These are phyloP conservation scores for Telopea speciosissima DNA, from an alignment of 177 flowering plant species.

Conservation along the genomic window DNA sequence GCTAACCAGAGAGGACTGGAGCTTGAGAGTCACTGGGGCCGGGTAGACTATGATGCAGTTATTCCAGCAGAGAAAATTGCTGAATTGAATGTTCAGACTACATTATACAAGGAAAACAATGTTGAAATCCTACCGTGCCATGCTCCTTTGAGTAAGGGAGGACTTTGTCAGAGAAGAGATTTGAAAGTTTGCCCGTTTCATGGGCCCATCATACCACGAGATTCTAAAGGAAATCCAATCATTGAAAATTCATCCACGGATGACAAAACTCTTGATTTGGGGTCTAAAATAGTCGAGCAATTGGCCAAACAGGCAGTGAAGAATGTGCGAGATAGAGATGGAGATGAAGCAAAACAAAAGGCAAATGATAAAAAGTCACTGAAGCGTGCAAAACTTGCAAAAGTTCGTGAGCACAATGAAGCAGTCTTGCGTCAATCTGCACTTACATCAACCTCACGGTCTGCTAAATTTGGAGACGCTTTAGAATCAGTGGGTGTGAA, in stretches of 20 bases:
- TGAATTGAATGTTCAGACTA: slow-evolving; percentile 61
- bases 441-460: slow-evolving; percentile 68
- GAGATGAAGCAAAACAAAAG: slow-evolving; percentile 45
- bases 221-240: slow-evolving; percentile 65
- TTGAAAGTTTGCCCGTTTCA: slow-evolving; percentile 86
- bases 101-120: slow-evolving; percentile 62
- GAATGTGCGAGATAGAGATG: slow-evolving; percentile 66
- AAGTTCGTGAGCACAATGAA: slow-evolving; percentile 79
- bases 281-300: slow-evolving; percentile 25
- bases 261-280: slow-evolving; percentile 24
- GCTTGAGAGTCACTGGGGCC: slow-evolving; percentile 87
- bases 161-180: slow-evolving; percentile 81
- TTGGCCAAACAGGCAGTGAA: slow-evolving; percentile 73
- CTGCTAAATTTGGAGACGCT: slow-evolving; percentile 43
- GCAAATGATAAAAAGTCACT: slow-evolving; percentile 36
- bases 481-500: slow-evolving; percentile 16
- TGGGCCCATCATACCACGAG: slow-evolving; percentile 75
- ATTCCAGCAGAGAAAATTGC: slow-evolving; percentile 86
- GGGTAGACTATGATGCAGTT: slow-evolving; percentile 83
- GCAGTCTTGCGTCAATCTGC: slow-evolving; percentile 73
- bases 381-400: slow-evolving; percentile 76
- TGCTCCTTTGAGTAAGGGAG: slow-evolving; percentile 74
- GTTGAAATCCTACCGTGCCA: slow-evolving; percentile 63
- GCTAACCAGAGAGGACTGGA: slow-evolving; percentile 91
- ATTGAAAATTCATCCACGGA: slow-evolving; percentile 20